phyloP scores from a whole-genome alignment of 306 rosid species.

The Corylus heterophylla region DNA sequence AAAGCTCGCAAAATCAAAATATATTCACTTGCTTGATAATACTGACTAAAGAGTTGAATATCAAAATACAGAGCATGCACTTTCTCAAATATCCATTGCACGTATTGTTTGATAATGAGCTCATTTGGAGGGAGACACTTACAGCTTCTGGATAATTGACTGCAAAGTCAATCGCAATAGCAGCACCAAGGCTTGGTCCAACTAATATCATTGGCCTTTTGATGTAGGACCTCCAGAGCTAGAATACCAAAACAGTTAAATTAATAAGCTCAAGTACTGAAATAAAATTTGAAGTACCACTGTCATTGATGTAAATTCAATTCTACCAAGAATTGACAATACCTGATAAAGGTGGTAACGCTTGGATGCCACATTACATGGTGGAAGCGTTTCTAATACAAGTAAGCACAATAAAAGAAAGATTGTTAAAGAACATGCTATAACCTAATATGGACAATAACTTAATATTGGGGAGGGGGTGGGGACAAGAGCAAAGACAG shows the following conservation, averaged over 20 bases:
- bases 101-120: conserved; percentile 15
- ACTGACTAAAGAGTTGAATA: conserved; percentile 1
- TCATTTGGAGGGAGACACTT: conserved; percentile 33
- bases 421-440: not conserved
- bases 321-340: conserved; percentile 2
- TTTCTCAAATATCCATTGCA: not conserved
- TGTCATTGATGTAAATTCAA: not conserved
- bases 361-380: conserved; percentile 72
- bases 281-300: not conserved
- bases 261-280: not conserved
- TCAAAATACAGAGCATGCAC: not conserved
- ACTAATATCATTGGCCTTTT: conserved; percentile 83
- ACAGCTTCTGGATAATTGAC: conserved; percentile 92
- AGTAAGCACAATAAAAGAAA: conserved; percentile 7
- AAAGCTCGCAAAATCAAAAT: not conserved
- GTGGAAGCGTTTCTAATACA: conserved; percentile 69
- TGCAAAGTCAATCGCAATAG: conserved; percentile 89
- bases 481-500: conserved; percentile 12
- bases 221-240: conserved; percentile 83
- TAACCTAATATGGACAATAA: not conserved
- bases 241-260: conserved; percentile 18
- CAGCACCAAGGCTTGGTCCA: conserved; percentile 99
- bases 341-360: conserved; percentile 89
- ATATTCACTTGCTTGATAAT: not conserved
- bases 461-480: no score